These are phyloP conservation scores for Hypoxylon rickii DNA, from an alignment of 495 filamentous ascomycete species.

Conservation along the genomic window DNA sequence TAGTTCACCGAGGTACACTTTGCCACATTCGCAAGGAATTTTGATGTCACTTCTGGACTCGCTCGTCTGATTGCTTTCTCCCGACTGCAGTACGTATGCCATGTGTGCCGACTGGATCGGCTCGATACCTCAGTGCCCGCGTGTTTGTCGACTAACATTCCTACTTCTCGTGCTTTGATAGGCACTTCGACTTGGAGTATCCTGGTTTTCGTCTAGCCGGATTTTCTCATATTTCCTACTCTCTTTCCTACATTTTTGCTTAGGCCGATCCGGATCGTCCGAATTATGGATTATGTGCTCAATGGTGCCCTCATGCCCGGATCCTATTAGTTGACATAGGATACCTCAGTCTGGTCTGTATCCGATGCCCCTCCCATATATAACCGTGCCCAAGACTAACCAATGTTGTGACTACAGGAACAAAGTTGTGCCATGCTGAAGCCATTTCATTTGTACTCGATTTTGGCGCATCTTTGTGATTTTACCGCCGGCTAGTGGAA, in stretches of 20 bases:
- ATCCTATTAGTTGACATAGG: conserved; percentile 8
- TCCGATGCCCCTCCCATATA: conserved; percentile 27
- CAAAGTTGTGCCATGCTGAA: conserved; percentile 55
- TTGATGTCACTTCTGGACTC: conserved; percentile 10
- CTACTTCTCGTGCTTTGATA: conserved; percentile 21
- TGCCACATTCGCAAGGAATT: conserved; percentile 5
- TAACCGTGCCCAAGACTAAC: conserved; percentile 35
- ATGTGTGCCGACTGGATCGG: conserved; percentile 23
- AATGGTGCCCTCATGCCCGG: conserved; percentile 13
- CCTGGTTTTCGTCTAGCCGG: conserved; percentile 17
- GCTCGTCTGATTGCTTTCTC: conserved; percentile 9
- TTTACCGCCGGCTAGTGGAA: conserved; percentile 40
- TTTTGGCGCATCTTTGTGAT: conserved; percentile 38
- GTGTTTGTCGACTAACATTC: conserved; percentile 24
- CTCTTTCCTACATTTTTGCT: conserved; percentile 2
- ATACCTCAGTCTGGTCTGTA: conserved; percentile 46
- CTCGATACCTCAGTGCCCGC: conserved; percentile 9
- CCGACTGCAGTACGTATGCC: conserved; percentile 31
- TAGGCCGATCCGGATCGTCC: conserved; percentile 19
- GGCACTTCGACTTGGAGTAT: conserved; percentile 17
- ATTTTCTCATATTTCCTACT: conserved; percentile 22
- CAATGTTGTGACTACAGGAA: conserved; percentile 40
- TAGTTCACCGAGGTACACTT: conserved; percentile 5
- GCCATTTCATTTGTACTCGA: conserved; percentile 41
- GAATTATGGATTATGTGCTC: conserved; percentile 15